Evolutionary conservation across 1,284 basidiomycete genomes (phyloP).

Genomic region (Puccinia hordei): DNA sequence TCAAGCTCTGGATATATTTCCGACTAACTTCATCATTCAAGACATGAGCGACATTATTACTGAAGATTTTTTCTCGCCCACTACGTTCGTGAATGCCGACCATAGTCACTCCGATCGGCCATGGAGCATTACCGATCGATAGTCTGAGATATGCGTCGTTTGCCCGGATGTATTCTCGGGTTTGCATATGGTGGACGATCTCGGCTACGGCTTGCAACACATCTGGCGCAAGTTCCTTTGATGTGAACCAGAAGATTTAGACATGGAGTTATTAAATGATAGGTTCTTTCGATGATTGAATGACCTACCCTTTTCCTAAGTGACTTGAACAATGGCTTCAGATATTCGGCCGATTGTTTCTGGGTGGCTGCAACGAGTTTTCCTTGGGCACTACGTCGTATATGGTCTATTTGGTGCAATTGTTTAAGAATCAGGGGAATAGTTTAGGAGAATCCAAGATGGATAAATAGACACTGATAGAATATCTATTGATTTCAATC

Average conservation of each 20-base stretch:
- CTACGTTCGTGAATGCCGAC: conserved; percentile 98
- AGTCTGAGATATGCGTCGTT: conserved; percentile 96
- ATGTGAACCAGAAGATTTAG: background rate
- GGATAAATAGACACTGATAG: background rate
- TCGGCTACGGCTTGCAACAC: conserved; percentile 87
- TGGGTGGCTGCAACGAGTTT: conserved; percentile 93
- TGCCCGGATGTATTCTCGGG: conserved; percentile 85
- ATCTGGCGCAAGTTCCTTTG: conserved; percentile 73
- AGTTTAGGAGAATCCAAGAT: background rate
- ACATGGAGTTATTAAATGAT: background rate
- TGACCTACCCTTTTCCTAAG: conserved; percentile 76
- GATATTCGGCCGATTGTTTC: conserved; percentile 89
- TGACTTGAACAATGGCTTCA: conserved; percentile 92
- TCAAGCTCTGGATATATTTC: conserved; percentile 98
- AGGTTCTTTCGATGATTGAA: background rate
- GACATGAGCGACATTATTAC: conserved; percentile 95
- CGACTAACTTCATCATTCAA: conserved; percentile 97
- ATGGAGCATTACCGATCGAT: conserved; percentile 96
- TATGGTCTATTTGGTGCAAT: conserved; percentile 60
- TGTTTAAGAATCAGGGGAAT: background rate
- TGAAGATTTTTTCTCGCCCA: conserved; percentile 93
- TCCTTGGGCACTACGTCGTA: conserved; percentile 85
- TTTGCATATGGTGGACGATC: conserved; percentile 95
- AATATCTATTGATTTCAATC: conserved; percentile 39
- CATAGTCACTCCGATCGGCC: conserved; percentile 99